A percentile compares a stretch with the other conserved stretches of the same genome.
Conservation (phyloP, 192 early-diverging fungal species). For the Coemansia sp. region DNA sequence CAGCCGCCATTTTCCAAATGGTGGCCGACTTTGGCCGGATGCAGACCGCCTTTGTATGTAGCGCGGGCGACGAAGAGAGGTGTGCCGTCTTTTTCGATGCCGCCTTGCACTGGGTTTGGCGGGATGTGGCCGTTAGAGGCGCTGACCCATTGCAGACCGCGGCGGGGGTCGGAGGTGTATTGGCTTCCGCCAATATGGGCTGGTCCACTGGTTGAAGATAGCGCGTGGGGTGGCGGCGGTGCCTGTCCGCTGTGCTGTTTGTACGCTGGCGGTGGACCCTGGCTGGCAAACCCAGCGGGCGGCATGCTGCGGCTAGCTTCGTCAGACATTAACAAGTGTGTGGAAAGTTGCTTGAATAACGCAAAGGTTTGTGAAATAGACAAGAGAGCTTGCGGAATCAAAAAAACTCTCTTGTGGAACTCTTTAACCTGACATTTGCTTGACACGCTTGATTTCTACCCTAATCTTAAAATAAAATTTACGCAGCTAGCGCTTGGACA, state of each 20-base stretch:
- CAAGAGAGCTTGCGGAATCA: too few relatives aligned
- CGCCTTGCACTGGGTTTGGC: slow-evolving; percentile 59
- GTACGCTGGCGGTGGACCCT: background rate
- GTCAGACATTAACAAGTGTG: too few relatives aligned
- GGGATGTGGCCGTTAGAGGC: slow-evolving; percentile 48
- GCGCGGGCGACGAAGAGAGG: slow-evolving; percentile 60
- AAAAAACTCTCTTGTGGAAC: too few relatives aligned
- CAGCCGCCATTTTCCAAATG: slow-evolving; percentile 54
- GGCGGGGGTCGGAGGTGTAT: background rate
- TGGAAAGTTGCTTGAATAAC: too few relatives aligned
- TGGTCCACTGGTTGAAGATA: background rate
- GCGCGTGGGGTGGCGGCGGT: slow-evolving; percentile 12
- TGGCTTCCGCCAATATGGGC: slow-evolving; percentile 3
- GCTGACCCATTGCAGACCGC: slow-evolving; percentile 45
- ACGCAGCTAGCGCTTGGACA: slow-evolving; percentile 14
- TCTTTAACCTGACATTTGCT: too few relatives aligned
- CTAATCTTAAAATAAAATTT: background rate
- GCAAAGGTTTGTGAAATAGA: too few relatives aligned
- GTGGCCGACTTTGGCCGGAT: slow-evolving; percentile 54
- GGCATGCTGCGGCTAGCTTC: background rate
- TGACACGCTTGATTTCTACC: too few relatives aligned
- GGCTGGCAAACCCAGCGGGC: background rate
- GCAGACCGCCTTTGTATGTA: slow-evolving; percentile 55
- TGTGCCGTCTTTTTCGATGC: slow-evolving; percentile 59
- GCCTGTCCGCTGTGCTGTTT: slow-evolving; percentile 19